Base-by-base conservation (phyloP, 768 basidiomycete genomes). In the Lactarius indigo region DNA sequence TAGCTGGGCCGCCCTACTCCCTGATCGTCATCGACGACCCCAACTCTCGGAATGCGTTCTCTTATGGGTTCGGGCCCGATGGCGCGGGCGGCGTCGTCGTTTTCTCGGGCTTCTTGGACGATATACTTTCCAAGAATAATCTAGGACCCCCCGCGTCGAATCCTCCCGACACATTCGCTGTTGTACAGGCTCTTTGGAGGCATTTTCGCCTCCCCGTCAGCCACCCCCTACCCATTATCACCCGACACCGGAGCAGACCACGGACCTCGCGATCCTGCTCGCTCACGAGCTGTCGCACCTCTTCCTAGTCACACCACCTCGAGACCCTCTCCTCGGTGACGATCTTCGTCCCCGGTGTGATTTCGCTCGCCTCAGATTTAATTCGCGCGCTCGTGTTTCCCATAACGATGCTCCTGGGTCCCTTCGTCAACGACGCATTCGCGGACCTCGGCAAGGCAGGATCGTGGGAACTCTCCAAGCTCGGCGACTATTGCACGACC, bases 221-320 rank as follows among this genome's bases (percentile, higher is more conserved):
- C 62, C 75, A 31, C 73, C 78, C 0, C 75, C 73, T 2, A 55
- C 69, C 18, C 76, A 73, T 18, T 69, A 77, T 4, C 82, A 81
- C 59, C 85, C 84, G 2, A 76, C 77, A 10, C 92, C 93, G 2
- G 87, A 93, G 64, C 95, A 98, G 76, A 96, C 93, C 1, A 78
- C 90, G 3, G 89, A 94, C 61, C 85, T 99, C 3, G 95, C 97
- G 1, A 88, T 93, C 64, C 84, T 99, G 1, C 83, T 99, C 5
- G 88, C 95, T 1, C 97, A 99, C 74, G 97, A 99, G 75, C 84
- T 98, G 63, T 85, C 95, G 0, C 97, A 99, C 79, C 82, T 99
- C 31, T 78, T 98, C 47, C 82, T 97, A n/a, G 1, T 89, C 91
- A 0, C 95, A 97, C 74, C 95, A 97, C 75, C 81, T 97, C 50